Evolutionary conservation across 768 basidiomycete genomes (phyloP).

Genomic region (Grammothele lineata): DNA sequence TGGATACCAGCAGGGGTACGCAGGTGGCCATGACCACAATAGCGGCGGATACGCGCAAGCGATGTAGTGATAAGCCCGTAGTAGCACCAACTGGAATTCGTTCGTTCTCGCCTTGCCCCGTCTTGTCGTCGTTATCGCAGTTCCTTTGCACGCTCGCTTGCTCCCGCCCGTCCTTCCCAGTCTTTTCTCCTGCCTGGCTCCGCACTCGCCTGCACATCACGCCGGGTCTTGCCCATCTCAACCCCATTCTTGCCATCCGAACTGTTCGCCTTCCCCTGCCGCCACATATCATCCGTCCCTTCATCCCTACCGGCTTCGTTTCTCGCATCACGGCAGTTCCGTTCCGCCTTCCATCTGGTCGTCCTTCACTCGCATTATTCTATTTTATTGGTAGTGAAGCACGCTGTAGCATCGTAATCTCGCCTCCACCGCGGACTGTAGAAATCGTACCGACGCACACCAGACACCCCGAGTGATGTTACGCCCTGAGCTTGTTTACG

Average conservation of each 20-base stretch:
- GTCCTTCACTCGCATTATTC: constrained; percentile 1
- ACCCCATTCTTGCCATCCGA: constrained; percentile 1
- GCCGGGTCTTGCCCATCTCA: no score
- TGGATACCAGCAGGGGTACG: constrained; percentile 11
- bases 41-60: constrained; percentile 22
- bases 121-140: constrained; percentile 1
- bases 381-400: constrained; percentile 11
- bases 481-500: no score
- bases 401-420: constrained; percentile 18
- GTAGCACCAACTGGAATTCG: neutral
- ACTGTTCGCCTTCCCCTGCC: neutral
- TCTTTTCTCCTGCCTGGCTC: no score
- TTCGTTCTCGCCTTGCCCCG: neutral
- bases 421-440: constrained; percentile 12
- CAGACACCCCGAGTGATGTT: no score
- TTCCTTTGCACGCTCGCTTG: constrained; percentile 3
- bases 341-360: neutral
- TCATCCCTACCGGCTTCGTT: constrained; percentile 1
- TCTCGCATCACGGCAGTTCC: neutral
- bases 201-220: no score
- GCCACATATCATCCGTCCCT: neutral
- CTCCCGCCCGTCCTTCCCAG: neutral
- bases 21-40: constrained; percentile 20
- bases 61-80: constrained; percentile 18
- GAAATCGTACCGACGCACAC: constrained; percentile 5